These are phyloP conservation scores for Arthrinium puccinioides DNA, from an alignment of 2,329 filamentous ascomycete genomes.

Conservation along the genomic window DNA sequence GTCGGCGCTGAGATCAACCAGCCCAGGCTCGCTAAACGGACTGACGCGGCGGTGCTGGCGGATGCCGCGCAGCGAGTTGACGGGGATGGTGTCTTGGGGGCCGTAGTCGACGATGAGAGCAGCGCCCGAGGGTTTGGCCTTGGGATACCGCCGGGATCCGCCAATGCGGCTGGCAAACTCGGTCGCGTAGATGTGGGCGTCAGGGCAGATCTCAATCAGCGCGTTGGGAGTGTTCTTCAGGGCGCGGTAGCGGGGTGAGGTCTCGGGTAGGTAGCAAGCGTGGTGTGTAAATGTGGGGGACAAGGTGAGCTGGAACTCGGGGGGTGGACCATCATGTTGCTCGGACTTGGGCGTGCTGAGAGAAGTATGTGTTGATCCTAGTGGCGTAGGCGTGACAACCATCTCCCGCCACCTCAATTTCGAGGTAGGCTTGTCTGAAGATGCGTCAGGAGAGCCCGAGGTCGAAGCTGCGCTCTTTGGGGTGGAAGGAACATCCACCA, in stretches of 20 bases:
- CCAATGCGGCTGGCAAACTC: slow-evolving; percentile 85
- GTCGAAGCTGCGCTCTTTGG: slow-evolving; percentile 29
- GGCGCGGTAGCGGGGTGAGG: slow-evolving; percentile 69
- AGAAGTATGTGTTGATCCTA: slow-evolving; percentile 42
- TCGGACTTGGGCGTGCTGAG: slow-evolving; percentile 46
- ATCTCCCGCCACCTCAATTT: slow-evolving; percentile 72
- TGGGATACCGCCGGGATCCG: slow-evolving; percentile 48
- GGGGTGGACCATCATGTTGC: slow-evolving; percentile 43
- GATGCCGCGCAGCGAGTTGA: slow-evolving; percentile 89
- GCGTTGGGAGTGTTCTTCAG: slow-evolving; percentile 62
- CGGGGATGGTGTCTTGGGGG: slow-evolving; percentile 66
- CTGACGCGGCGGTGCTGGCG: slow-evolving; percentile 67
- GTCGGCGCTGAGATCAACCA: slow-evolving; percentile 84
- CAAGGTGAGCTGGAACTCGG: slow-evolving; percentile 83
- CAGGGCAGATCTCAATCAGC: slow-evolving; percentile 84
- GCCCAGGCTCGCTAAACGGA: slow-evolving; percentile 71
- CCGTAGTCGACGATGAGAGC: slow-evolving; percentile 97
- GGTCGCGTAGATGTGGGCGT: slow-evolving; percentile 69
- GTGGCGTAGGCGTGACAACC: slow-evolving; percentile 63
- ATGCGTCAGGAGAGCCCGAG: slow-evolving; percentile 30
- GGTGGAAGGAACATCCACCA: slow-evolving; percentile 45
- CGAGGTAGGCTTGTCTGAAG: slow-evolving; percentile 27
- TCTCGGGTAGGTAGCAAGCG: slow-evolving; percentile 76
- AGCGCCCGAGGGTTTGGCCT: slow-evolving; percentile 64
- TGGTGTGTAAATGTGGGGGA: slow-evolving; percentile 72